phyloP scores from a whole-genome alignment of 2,329 filamentous ascomycete species.

The Talaromyces atroroseus region DNA sequence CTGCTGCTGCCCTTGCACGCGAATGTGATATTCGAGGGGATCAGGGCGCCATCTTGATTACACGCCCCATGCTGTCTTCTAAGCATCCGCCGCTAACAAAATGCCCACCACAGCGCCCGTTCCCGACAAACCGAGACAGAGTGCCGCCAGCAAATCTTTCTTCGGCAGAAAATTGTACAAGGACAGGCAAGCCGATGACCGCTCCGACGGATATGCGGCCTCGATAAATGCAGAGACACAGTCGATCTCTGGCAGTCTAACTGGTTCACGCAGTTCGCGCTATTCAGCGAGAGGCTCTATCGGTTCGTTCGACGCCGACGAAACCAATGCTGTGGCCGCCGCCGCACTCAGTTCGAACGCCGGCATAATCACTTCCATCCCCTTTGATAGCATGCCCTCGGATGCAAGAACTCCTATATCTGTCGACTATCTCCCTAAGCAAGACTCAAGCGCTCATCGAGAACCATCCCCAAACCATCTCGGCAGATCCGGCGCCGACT shows the following conservation, averaged over 20 bases:
- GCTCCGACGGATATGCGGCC: constrained; percentile 54
- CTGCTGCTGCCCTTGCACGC: background rate
- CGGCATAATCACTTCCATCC: constrained; percentile 80
- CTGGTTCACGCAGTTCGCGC: constrained; percentile 65
- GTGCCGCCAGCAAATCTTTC: constrained; percentile 74
- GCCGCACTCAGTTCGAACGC: constrained; percentile 65
- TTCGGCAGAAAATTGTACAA: constrained; percentile 76
- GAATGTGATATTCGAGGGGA: background rate
- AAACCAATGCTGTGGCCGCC: constrained; percentile 56
- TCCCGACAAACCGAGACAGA: constrained; percentile 75
- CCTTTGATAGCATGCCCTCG: constrained; percentile 66
- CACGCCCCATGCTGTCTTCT: constrained; percentile 15
- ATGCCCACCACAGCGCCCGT: constrained; percentile 56
- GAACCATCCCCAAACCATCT: constrained; percentile 78
- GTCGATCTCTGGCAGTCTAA: constrained; percentile 55
- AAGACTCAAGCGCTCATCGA: constrained; percentile 56
- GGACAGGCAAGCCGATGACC: constrained; percentile 63
- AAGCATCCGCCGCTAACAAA: constrained; percentile 29
- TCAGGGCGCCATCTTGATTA: constrained; percentile 12
- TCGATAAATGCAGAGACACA: constrained; percentile 33
- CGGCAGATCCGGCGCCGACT: constrained; percentile 71
- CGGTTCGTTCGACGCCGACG: constrained; percentile 63
- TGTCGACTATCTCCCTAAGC: constrained; percentile 66
- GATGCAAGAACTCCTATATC: constrained; percentile 66
- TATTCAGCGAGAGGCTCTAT: constrained; percentile 67